Percentiles rank a stretch among this genome's conserved stretches.
phyloP scores from a whole-genome alignment of 768 basidiomycete genomes.

The Hortiboletus flavorubellus region DNA sequence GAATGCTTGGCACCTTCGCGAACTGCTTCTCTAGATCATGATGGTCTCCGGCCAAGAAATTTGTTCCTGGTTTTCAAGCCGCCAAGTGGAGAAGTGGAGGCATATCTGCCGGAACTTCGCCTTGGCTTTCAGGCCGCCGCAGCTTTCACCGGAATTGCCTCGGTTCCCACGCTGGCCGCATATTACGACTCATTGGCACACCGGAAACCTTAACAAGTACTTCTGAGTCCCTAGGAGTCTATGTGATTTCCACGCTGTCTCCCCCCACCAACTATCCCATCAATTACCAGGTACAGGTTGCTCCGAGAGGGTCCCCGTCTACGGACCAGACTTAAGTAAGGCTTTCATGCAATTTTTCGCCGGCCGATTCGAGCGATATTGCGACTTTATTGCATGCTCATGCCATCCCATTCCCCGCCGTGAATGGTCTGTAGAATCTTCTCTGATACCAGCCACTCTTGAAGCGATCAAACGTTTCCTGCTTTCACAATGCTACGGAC shows the following conservation, averaged over 20 bases:
- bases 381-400: background rate
- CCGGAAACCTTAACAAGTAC: background rate
- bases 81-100: background rate
- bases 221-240: background rate
- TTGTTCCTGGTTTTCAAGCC: background rate
- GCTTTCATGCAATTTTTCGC: background rate
- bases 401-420: background rate
- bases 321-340: background rate
- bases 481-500: too few species aligned
- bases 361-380: background rate
- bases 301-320: background rate
- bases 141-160: background rate
- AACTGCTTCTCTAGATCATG: background rate
- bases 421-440: background rate
- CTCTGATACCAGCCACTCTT: background rate
- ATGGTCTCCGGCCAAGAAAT: background rate
- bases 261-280: background rate
- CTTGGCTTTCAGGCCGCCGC: background rate
- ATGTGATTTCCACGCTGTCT: background rate
- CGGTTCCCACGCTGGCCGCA: background rate
- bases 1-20: background rate
- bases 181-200: background rate
- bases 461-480: background rate
- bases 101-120: constrained; percentile 5
- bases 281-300: background rate